Base-by-base conservation (phyloP, 495 filamentous ascomycete genomes). In the Apiosordaria backusii region DNA sequence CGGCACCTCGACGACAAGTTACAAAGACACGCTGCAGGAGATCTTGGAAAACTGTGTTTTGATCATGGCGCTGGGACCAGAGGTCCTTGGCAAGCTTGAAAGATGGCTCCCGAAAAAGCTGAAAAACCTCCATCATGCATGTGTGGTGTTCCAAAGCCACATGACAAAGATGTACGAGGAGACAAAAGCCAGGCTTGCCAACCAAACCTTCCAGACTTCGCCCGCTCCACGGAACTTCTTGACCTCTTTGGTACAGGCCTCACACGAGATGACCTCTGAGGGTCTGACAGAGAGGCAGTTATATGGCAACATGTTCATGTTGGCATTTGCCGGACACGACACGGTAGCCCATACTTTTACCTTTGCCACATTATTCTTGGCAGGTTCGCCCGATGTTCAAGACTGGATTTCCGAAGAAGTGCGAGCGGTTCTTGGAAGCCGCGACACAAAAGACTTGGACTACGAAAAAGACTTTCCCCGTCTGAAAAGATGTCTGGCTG, bases 261-360 rank as follows among this genome's bases (percentile, higher is more conserved):
- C 66, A 18, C 63, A 70, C 26, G 67, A 54, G 40, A 60, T 22
- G 64, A 64, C 0, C 1, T 62, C 60, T 40, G 67, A 69, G 1
- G 67, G 68, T 4, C 70, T 70, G 0, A 70, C 65, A 9, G 65
- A 76, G 13, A 40, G 3, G 10, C 83, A 84, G 63, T 79, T 85
- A 18, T 81, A 77, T 22, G 83, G 83, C 50, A 85, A 85, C 59
- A 78, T 87, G 22, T 87, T 85, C 60, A 74, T 82, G 4, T 84
- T 86, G 66, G 85, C 76, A 27, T 76, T 81, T 26, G 85, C 85
- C 3, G 85, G 85, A 0, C 82, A 83, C 65, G 84, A 87, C 62
- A 85, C 84, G 0, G 85, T 83, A 0, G 80, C 84, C 0, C 83
- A 81, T 54, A 83, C 78, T 1, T 72, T 86, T 27, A 78, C 80